phyloP scores from a whole-genome alignment of 257 asterid genomes.

The Scutellaria barbata region DNA sequence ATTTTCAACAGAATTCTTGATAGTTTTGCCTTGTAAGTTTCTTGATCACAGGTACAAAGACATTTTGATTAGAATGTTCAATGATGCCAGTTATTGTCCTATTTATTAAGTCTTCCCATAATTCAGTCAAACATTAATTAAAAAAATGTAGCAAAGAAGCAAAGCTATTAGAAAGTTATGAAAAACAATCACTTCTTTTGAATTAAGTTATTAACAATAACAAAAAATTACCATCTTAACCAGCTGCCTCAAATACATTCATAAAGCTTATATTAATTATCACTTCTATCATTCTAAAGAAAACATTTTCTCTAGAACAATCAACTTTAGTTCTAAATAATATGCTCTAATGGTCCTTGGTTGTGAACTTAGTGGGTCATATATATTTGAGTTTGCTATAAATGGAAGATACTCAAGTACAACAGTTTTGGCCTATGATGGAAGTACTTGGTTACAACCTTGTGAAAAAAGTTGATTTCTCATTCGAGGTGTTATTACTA shows the following conservation, averaged over 20 bases:
- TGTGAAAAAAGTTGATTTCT: not conserved
- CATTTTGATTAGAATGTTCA: slow-evolving; percentile 13
- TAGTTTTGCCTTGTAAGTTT: not conserved
- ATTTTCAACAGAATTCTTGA: slow-evolving; percentile 18
- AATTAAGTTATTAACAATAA: not conserved
- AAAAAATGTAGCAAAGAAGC: too few relatives aligned
- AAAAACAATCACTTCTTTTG: slow-evolving; percentile 2
- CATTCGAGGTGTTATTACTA: not conserved
- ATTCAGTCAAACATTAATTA: not conserved
- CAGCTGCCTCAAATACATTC: not conserved
- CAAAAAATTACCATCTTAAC: not conserved
- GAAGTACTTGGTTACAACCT: slow-evolving; percentile 1
- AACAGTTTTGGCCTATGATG: not conserved
- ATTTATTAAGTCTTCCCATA: not conserved
- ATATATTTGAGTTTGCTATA: not conserved
- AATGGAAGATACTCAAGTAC: not conserved
- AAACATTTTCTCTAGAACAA: too few relatives aligned
- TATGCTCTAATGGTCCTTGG: too few relatives aligned
- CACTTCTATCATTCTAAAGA: too few relatives aligned
- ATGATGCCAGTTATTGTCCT: not conserved
- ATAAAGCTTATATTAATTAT: too few relatives aligned
- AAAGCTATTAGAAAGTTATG: not conserved
- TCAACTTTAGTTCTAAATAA: too few relatives aligned
- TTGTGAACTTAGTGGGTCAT: not conserved
- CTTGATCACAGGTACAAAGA: slow-evolving; percentile 6